Conservation (phyloP, 345 rosid species). For the Lumnitzera racemosa region DNA sequence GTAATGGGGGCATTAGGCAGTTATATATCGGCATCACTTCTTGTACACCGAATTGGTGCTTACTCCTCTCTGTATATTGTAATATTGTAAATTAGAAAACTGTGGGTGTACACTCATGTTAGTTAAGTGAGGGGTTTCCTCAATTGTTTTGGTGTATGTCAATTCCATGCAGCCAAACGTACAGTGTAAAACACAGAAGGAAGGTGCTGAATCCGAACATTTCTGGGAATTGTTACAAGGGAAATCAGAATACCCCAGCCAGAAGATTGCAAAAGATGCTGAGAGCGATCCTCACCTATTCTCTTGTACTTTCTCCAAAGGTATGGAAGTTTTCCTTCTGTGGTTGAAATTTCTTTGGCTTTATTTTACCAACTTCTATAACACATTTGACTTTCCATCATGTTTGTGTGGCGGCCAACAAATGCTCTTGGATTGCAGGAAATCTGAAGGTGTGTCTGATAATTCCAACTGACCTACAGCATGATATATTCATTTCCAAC, state of each 20-base stretch:
- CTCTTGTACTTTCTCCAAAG: conserved; percentile 70
- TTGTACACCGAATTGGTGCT: too few relatives aligned
- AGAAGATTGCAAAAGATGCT: conserved; percentile 58
- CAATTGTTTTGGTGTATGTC: conserved; percentile 9
- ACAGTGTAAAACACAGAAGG: conserved; percentile 78
- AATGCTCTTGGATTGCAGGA: conserved; percentile 44
- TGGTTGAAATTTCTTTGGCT: conserved; percentile 8
- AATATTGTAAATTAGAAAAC: too few relatives aligned
- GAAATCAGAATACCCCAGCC: conserved; percentile 72
- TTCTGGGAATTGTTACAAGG: conserved; percentile 92
- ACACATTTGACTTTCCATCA: conserved; percentile 18
- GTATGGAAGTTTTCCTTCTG: conserved; percentile 22
- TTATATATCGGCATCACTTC: too few relatives aligned
- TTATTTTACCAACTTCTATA: conserved; percentile 4
- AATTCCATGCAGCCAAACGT: conserved; percentile 64
- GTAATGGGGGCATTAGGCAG: too few relatives aligned
- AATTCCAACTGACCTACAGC: conserved; percentile 5
- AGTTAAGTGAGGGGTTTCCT: not conserved
- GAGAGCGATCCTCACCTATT: conserved; percentile 95
- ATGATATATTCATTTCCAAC: not conserved
- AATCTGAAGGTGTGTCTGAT: conserved; percentile 65
- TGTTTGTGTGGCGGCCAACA: conserved; percentile 13
- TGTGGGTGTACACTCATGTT: too few relatives aligned
- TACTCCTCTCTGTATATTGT: too few relatives aligned
- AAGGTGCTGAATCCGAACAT: conserved; percentile 86